These are phyloP conservation scores for Petunia secreta DNA, from an alignment of 257 asterid species.

Conservation along the genomic window DNA sequence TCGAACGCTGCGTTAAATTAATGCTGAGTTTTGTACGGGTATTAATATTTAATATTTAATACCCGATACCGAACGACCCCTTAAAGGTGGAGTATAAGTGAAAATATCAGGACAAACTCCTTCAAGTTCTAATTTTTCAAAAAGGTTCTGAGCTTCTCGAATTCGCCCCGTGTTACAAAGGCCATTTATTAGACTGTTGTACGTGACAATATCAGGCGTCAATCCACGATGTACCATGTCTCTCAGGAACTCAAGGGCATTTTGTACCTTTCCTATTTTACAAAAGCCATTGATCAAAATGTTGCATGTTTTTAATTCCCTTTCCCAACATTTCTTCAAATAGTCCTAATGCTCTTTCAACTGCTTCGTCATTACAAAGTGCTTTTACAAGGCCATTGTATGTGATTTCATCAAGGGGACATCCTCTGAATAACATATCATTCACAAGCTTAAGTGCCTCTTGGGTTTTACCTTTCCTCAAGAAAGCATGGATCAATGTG, in stretches of 20 bases:
- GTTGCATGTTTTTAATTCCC: conserved; percentile 57
- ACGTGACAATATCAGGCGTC: conserved; percentile 72
- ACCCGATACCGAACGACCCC: no score
- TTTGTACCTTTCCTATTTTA: conserved; percentile 53
- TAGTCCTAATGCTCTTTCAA: conserved; percentile 69
- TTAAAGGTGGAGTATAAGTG: conserved; percentile 46
- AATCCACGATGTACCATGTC: conserved; percentile 69
- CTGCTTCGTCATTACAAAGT: conserved; percentile 64
- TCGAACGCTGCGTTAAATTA: no score
- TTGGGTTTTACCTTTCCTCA: conserved; percentile 50
- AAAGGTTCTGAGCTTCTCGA: no score
- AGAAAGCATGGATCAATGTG: conserved; percentile 66
- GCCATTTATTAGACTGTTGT: conserved; percentile 70
- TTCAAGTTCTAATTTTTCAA: no score
- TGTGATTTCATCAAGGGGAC: conserved; percentile 61
- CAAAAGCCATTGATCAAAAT: conserved; percentile 39
- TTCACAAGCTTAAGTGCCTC: conserved; percentile 71
- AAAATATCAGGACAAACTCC: conserved; percentile 49
- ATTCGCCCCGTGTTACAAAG: conserved; percentile 59
- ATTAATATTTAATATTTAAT: no score
- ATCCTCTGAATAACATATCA: conserved; percentile 81
- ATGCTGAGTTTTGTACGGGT: no score
- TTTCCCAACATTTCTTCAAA: conserved; percentile 71
- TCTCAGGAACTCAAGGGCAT: conserved; percentile 61
- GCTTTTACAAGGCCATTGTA: conserved; percentile 71